Base-by-base conservation (phyloP, 306 rosid species). In the Dicorynia guianensis region DNA sequence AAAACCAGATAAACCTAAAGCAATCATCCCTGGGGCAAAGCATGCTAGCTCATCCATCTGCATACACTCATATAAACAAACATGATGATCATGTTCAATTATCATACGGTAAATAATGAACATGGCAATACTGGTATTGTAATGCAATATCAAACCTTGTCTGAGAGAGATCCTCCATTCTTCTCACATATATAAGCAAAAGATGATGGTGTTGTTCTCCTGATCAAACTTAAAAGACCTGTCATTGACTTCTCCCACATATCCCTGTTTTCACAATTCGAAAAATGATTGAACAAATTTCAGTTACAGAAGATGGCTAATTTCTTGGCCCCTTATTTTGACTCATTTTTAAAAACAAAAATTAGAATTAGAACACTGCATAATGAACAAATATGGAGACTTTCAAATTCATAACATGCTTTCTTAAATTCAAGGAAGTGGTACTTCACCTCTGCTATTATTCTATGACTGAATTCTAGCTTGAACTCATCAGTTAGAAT, bases 1-100 rank as follows among this genome's bases (percentile, higher is more conserved):
- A 77, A 79, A 96, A 80, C 93, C 99, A 76, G 79, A 84, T 54
- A 97, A 90, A 78, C 99, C 99, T 86, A 96, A 79, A 68, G 99
- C 99, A 79, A 96, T 34, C 99, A 96, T 96, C 81, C 99, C 99
- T 10, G 99, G 99, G 78, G 98, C 98, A 84, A 96, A 96, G 89
- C 99, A 96, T 8, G 99, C 99, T 44, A 96, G 82, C 86, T 96
- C 98, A 77, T 96, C 99, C 99, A 96, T 96, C 99, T 96, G 97
- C 86, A 82, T 36, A 74, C 68, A 54, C 76, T 60, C 76, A 63
- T 58, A 49, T 18, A 69, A 74, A 70, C 79, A 43, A 47, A 60
- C 61, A 69, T 74, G 38, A 42, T 25, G 67, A 34, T 61, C 35
- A 71, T 52, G 19, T 1, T 61, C 56, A 54, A 1, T 74, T 55